Evolutionary conservation across 2,329 filamentous ascomycete species (phyloP).

Genomic region (Fusarium armeniacum): DNA sequence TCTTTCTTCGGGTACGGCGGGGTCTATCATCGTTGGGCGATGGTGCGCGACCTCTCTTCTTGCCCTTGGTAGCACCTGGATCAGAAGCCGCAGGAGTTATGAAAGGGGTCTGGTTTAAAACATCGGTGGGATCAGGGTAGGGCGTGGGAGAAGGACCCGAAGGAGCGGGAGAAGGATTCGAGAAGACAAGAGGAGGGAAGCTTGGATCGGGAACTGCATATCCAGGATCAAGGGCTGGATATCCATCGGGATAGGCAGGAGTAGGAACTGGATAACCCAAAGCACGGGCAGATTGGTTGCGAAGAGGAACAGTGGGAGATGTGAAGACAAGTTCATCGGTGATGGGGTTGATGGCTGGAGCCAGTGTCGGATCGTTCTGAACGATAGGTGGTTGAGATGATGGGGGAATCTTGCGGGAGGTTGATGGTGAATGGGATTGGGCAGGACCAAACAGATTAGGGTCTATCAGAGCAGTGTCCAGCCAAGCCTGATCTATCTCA

Average conservation of each 20-base stretch:
- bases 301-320: neutral
- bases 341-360: neutral
- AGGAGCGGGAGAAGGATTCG: neutral
- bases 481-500: neutral
- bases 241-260: neutral
- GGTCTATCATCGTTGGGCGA: neutral
- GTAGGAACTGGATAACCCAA: neutral
- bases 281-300: neutral
- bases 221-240: neutral
- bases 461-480: neutral
- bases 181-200: neutral
- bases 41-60: constrained; percentile 10
- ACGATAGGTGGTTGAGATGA: neutral
- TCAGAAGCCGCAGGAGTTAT: neutral
- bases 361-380: neutral
- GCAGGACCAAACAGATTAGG: neutral
- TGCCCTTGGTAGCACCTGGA: neutral
- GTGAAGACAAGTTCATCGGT: no score
- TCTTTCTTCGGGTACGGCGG: constrained; percentile 3
- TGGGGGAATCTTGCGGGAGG: neutral
- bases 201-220: neutral
- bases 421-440: neutral
- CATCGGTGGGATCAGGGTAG: neutral
- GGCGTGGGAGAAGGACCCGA: neutral
- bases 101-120: neutral